A percentile compares a stretch with the other conserved stretches of the same genome.
Evolutionary conservation across 768 basidiomycete genomes (phyloP).

Genomic region (Tylopilus sp.): DNA sequence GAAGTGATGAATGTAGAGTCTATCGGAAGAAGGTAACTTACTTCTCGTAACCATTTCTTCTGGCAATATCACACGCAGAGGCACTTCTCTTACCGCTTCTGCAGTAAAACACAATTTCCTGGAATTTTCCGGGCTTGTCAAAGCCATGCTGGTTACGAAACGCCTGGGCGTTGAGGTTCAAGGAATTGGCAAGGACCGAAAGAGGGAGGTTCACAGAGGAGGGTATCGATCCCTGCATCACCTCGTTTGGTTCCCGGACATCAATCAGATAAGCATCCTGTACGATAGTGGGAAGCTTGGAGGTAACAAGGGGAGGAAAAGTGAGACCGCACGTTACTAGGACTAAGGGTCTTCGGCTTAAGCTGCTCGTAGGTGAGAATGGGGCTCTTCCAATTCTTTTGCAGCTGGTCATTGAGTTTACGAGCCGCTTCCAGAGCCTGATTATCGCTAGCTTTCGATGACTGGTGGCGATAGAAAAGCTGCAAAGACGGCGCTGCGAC

Average conservation of each 20-base stretch:
- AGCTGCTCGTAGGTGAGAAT: conserved; percentile 76
- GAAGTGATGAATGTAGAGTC: neutral
- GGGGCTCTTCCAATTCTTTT: conserved; percentile 75
- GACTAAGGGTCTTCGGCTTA: conserved; percentile 74
- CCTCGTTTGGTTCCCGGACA: conserved; percentile 92
- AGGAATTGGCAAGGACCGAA: conserved; percentile 63
- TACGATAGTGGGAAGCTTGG: conserved; percentile 12
- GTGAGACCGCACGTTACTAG: conserved; percentile 49
- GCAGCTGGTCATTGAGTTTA: conserved; percentile 36
- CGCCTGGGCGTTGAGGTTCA: conserved; percentile 51
- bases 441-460: conserved; percentile 25
- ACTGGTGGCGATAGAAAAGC: conserved; percentile 32
- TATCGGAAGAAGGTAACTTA: conserved; percentile 34
- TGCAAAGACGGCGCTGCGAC: conserved; percentile 11
- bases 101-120: conserved; percentile 88
- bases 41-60: conserved; percentile 80
- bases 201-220: conserved; percentile 89
- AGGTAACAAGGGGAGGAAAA: neutral
- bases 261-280: conserved; percentile 77
- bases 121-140: conserved; percentile 62
- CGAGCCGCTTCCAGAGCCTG: conserved; percentile 30
- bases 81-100: conserved; percentile 82
- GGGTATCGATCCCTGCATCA: conserved; percentile 88
- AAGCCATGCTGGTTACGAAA: conserved; percentile 71
- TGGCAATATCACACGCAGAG: conserved; percentile 78